A percentile compares a stretch with the other conserved stretches of the same genome.
Evolutionary conservation across 2,329 filamentous ascomycete genomes (phyloP).

Genomic region (Cadophora sp.): DNA sequence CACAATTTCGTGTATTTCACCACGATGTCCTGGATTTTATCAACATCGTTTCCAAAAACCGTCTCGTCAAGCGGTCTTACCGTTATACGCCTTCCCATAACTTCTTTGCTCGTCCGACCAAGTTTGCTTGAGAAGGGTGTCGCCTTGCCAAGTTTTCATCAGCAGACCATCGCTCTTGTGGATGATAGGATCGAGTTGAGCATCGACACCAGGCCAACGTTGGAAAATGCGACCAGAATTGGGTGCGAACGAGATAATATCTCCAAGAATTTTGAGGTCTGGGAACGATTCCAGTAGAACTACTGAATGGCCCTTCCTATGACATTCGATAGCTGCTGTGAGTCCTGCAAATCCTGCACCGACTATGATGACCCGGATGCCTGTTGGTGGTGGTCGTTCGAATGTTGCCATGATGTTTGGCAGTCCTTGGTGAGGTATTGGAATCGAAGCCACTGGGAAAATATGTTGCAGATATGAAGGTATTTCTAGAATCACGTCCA

Average conservation of each 20-base stretch:
- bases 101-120: conserved; percentile 47
- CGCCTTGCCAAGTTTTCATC: conserved; percentile 58
- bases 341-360: conserved; percentile 65
- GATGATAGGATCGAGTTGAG: conserved; percentile 56
- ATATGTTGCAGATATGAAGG: neutral
- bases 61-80: neutral
- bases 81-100: conserved; percentile 56
- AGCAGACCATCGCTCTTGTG: conserved; percentile 45
- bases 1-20: conserved; percentile 61
- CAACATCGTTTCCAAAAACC: neutral
- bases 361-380: conserved; percentile 58
- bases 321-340: conserved; percentile 65
- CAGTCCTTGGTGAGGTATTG: neutral
- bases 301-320: conserved; percentile 63
- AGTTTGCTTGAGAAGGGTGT: conserved; percentile 56
- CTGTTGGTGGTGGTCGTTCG: conserved; percentile 53
- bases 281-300: conserved; percentile 55
- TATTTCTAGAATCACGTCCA: neutral
- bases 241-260: conserved; percentile 61
- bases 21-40: conserved; percentile 42
- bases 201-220: conserved; percentile 59
- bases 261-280: conserved; percentile 52
- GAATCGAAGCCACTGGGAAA: neutral
- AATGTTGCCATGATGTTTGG: conserved; percentile 24
- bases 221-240: conserved; percentile 64